phyloP scores from a whole-genome alignment of 108 stramenopile genomes.

The Pseudonitzschia delicatissima region DNA sequence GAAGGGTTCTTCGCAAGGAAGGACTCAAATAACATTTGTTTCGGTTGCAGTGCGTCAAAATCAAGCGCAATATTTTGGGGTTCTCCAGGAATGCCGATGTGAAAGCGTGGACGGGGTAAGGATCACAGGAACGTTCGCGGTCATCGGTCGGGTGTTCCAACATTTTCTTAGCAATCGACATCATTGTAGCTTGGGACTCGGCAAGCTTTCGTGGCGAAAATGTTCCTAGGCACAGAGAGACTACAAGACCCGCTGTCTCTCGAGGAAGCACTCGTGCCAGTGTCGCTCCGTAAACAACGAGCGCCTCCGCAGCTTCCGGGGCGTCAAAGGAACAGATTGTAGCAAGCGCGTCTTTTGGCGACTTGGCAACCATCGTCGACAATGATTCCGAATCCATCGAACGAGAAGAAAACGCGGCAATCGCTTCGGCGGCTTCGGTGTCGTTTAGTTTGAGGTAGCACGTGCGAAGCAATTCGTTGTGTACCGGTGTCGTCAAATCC shows the following conservation, averaged over 20 bases:
- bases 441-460: conserved; percentile 85
- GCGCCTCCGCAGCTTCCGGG: conserved; percentile 69
- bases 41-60: conserved; percentile 78
- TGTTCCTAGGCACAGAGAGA: conserved; percentile 80
- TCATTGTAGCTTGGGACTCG: conserved; percentile 46
- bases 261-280: conserved; percentile 70
- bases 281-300: conserved; percentile 62
- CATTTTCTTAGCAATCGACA: conserved; percentile 37
- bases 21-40: conserved; percentile 72
- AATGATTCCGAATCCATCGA: conserved; percentile 48
- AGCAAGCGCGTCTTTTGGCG: conserved; percentile 75
- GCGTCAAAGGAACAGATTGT: conserved; percentile 78
- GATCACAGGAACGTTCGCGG: conserved; percentile 37
- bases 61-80: conserved; percentile 76
- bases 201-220: conserved; percentile 62
- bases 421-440: conserved; percentile 66
- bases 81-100: conserved; percentile 78
- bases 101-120: conserved; percentile 79
- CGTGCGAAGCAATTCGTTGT: conserved; percentile 73
- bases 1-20: conserved; percentile 63
- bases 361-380: conserved; percentile 58
- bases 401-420: conserved; percentile 51
- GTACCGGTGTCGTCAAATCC: conserved; percentile 65
- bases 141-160: conserved; percentile 31
- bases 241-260: conserved; percentile 81